Percentiles rank a stretch among this genome's conserved stretches.
These are phyloP conservation scores for Xerocomellus intermedius DNA, from an alignment of 768 basidiomycete species.

Conservation along the genomic window DNA sequence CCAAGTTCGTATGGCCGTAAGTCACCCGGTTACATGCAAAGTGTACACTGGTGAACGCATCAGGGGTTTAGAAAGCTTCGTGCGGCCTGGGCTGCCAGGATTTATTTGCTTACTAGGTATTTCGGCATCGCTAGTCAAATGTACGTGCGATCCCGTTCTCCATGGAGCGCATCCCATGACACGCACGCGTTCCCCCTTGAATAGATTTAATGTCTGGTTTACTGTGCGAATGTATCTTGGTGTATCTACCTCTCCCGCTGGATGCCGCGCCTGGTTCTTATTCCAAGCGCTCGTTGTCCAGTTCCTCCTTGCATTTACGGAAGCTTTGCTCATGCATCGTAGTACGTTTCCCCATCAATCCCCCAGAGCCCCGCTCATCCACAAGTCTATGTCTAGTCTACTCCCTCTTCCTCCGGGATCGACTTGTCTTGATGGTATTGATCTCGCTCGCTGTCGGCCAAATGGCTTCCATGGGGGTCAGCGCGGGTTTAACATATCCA, in stretches of 20 bases:
- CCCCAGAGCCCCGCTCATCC: background rate
- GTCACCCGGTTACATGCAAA: background rate
- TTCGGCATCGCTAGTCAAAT: conserved; percentile 16
- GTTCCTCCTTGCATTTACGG: conserved; percentile 7
- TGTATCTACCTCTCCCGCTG: background rate
- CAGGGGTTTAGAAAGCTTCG: conserved; percentile 8
- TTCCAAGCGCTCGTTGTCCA: conserved; percentile 18
- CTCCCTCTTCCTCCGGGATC: conserved; percentile 12
- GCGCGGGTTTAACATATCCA: conserved; percentile 11
- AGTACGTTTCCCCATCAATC: conserved; percentile 7
- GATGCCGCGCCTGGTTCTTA: conserved; percentile 17
- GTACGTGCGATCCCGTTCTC: conserved; percentile 7
- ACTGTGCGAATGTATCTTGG: conserved; percentile 19
- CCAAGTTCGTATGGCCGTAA: conserved; percentile 22
- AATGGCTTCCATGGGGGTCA: conserved; percentile 15
- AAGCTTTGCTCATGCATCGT: conserved; percentile 16
- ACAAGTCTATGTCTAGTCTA: conserved; percentile 10
- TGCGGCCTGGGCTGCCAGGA: conserved; percentile 2
- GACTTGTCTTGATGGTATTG: conserved; percentile 8
- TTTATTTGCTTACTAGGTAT: conserved; percentile 17
- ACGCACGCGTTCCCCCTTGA: background rate
- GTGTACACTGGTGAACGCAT: background rate
- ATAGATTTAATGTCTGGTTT: conserved; percentile 25
- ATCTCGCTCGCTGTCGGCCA: conserved; percentile 6
- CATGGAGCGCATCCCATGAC: background rate